Base-by-base conservation (phyloP, 768 basidiomycete species). In the Russula compacta region DNA sequence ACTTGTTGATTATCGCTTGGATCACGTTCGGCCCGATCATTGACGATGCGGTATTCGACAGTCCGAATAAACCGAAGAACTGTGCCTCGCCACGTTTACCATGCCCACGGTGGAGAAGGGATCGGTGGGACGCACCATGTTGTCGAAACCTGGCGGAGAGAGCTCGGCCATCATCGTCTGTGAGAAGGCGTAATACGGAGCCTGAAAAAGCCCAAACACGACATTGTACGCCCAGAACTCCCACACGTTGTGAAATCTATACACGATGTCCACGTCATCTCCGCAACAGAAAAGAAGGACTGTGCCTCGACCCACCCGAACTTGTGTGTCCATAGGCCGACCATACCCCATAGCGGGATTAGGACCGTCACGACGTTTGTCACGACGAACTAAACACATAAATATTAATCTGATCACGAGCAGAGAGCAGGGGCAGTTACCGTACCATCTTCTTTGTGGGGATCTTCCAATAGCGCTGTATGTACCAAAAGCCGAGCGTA, bases 111-210 rank as follows among this genome's bases (percentile, higher is more conserved):
- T n/a, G 24, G 6, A 15, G 15, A 29, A 48, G 29, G 15, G 29
- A 48, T 8, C 14, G 35, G 24, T 5, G 17, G 10, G 15, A 33
- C 36, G 56, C 68, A 79, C 81, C 82, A 83, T 91, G 69, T 91
- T 89, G 66, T 93, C 91, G 68, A 89, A 93, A 0, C 91, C 92
- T 1, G 89, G 87, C 12, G 91, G 91, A 6, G 87, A 84, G 11
- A 95, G 80, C 71, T 94, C 92, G 0, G 88, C 87, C 88, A 91
- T 91, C 86, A 89, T 87, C 0, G 87, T 90, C 69, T 89, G 85
- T 3, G 89, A 83, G 69, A 87, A 90, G 1, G 92, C 88, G 69
- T 89, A 93, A 73, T 91, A 94, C 0, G 91, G 91, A 1, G 87
- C 87, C 74, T 92, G 87, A 78, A 90, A 90, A 9, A 92, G 72